A percentile compares a stretch with the other conserved stretches of the same genome.
Conservation (phyloP, 306 rosid species). For the Inga laurina region DNA sequence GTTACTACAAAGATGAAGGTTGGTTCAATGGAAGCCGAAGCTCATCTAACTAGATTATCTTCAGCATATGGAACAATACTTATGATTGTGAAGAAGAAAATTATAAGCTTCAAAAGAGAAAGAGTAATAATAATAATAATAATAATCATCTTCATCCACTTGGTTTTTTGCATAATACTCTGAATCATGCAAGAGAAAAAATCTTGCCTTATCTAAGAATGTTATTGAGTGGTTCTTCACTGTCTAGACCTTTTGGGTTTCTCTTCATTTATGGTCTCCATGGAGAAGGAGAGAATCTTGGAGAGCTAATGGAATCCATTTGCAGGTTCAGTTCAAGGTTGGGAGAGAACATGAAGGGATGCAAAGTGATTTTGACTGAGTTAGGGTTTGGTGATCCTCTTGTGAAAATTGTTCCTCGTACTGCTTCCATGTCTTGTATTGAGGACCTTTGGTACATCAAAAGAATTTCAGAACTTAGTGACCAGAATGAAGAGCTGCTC, state of each 20-base stretch:
- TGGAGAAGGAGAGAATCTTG: conserved; percentile 73
- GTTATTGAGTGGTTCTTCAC: conserved; percentile 34
- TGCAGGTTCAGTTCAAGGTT: conserved; percentile 65
- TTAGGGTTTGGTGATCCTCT: conserved; percentile 60
- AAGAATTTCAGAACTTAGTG: conserved; percentile 34
- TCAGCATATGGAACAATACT: conserved; percentile 65
- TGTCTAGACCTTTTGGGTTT: conserved; percentile 44
- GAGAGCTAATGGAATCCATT: conserved; percentile 54
- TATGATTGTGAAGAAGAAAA: conserved; percentile 44
- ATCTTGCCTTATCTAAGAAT: conserved; percentile 58
- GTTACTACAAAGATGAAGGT: conserved; percentile 56
- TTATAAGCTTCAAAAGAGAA: conserved; percentile 51
- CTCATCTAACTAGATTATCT: conserved; percentile 55
- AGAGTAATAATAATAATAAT: conserved; percentile 21
- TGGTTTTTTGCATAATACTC: conserved; percentile 43
- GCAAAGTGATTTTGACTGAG: conserved; percentile 46
- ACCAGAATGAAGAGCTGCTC: conserved; percentile 37
- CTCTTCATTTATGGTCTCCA: conserved; percentile 64
- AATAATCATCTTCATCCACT: conserved; percentile 31
- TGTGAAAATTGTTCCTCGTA: conserved; percentile 45
- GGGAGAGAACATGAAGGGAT: conserved; percentile 47
- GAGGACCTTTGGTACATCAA: conserved; percentile 73
- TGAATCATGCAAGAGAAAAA: conserved; percentile 58
- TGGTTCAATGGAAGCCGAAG: conserved; percentile 41
- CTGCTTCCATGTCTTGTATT: conserved; percentile 50